A percentile compares a stretch with the other conserved stretches of the same genome.
Conservation (phyloP, 2,329 filamentous ascomycete genomes). For the Cercospora beticola region DNA sequence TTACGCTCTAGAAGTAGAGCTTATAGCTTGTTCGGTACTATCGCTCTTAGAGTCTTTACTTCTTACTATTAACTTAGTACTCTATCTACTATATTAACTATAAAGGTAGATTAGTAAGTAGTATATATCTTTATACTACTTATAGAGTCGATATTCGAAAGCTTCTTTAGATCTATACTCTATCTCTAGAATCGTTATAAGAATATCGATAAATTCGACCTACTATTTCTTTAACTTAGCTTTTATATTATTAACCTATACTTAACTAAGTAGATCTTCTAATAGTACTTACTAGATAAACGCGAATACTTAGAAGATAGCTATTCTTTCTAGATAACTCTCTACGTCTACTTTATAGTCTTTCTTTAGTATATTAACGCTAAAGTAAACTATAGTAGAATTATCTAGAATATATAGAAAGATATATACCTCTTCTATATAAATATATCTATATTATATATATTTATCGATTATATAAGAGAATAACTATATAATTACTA, state of each 20-base stretch:
- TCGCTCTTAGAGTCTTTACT: too few species aligned
- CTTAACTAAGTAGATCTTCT: neutral
- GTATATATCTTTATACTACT: neutral
- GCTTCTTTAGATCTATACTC: neutral
- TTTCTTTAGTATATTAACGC: neutral
- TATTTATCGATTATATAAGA: slow-evolving; percentile 19
- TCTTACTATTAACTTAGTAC: too few species aligned
- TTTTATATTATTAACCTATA: neutral
- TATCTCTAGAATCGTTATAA: slow-evolving; percentile 1
- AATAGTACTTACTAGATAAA: slow-evolving; percentile 7
- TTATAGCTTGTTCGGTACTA: too few species aligned
- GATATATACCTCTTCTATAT: slow-evolving; percentile 8
- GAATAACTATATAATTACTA: slow-evolving; percentile 17
- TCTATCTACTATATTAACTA: too few species aligned
- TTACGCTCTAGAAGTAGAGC: too few species aligned
- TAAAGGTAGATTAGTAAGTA: neutral
- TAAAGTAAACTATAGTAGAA: neutral
- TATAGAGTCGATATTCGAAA: neutral
- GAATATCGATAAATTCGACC: slow-evolving; percentile 8
- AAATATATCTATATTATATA: slow-evolving; percentile 16
- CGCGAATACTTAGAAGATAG: slow-evolving; percentile 10
- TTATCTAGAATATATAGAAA: slow-evolving; percentile 11
- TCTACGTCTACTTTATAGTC: neutral
- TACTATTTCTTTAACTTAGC: neutral
- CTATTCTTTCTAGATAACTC: slow-evolving; percentile 6